Percentiles rank a stretch among this genome's conserved stretches.
These are phyloP conservation scores for Chaetomium sp. DNA, from an alignment of 2,329 filamentous ascomycete species.

Conservation along the genomic window DNA sequence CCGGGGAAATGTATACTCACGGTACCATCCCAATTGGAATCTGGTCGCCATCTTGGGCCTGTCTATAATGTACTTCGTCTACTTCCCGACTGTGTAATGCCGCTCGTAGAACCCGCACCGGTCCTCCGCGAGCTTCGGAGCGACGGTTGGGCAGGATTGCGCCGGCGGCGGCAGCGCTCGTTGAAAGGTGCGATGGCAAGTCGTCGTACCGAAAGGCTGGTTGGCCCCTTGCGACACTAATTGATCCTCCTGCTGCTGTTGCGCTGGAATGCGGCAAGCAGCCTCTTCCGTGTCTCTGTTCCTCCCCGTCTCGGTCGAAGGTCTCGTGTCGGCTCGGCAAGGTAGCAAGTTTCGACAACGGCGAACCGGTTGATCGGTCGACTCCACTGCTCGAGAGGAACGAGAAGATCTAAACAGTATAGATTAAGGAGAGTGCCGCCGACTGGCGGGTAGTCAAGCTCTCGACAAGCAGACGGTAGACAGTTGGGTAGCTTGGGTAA, in stretches of 20 bases:
- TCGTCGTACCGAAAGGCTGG: not conserved
- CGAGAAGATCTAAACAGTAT: constrained; percentile 10
- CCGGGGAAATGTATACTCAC: constrained; percentile 42
- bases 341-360: not conserved
- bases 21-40: constrained; percentile 54
- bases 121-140: constrained; percentile 35
- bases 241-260: not conserved
- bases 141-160: constrained; percentile 31
- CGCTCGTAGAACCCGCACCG: constrained; percentile 32
- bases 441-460: constrained; percentile 9
- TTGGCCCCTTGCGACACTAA: no score
- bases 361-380: constrained; percentile 1
- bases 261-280: constrained; percentile 25
- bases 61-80: constrained; percentile 12
- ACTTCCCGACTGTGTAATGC: constrained; percentile 7
- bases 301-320: constrained; percentile 11
- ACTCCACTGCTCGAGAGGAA: not conserved
- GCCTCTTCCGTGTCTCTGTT: constrained; percentile 22
- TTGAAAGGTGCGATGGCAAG: not conserved
- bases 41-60: constrained; percentile 38
- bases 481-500: constrained; percentile 1
- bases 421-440: constrained; percentile 19
- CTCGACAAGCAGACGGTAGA: constrained; percentile 2
- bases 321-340: constrained; percentile 11
- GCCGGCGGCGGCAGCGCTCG: constrained; percentile 18